Conservation (phyloP, 257 asterid genomes). For the Buddleja alternifolia region DNA sequence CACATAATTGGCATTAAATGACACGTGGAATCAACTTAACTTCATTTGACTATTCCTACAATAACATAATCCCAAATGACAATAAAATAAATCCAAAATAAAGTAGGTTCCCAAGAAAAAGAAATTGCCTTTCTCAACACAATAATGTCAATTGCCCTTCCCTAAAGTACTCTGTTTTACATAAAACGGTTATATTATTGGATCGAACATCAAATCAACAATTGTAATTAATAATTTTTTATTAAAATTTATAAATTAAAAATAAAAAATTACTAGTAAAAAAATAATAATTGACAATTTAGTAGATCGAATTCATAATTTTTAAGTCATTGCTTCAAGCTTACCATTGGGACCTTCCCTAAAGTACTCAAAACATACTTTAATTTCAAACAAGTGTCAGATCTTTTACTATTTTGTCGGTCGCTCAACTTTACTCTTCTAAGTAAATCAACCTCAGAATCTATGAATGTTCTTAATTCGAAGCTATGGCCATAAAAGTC, state of each 20-base stretch:
- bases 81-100: conserved; percentile 16
- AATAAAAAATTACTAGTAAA: too few relatives aligned
- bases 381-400: conserved; percentile 5
- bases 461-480: neutral
- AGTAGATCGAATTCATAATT: too few relatives aligned
- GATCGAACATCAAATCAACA: too few relatives aligned
- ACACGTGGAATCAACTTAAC: neutral
- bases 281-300: too few relatives aligned
- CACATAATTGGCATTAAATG: neutral
- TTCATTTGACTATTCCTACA: neutral
- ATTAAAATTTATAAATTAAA: too few relatives aligned
- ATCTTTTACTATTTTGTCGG: conserved; percentile 38
- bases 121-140: conserved; percentile 13
- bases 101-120: conserved; percentile 28
- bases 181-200: too few relatives aligned
- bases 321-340: too few relatives aligned
- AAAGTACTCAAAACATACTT: neutral
- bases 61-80: conserved; percentile 4
- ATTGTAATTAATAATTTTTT: too few relatives aligned
- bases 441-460: neutral
- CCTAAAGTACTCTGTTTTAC: too few relatives aligned
- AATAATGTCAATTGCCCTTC: conserved; percentile 24
- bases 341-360: too few relatives aligned
- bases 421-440: conserved; percentile 21
- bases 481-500: conserved; percentile 45